phyloP scores from a whole-genome alignment of 2,329 filamentous ascomycete species.

The Delphinella strobiligena region DNA sequence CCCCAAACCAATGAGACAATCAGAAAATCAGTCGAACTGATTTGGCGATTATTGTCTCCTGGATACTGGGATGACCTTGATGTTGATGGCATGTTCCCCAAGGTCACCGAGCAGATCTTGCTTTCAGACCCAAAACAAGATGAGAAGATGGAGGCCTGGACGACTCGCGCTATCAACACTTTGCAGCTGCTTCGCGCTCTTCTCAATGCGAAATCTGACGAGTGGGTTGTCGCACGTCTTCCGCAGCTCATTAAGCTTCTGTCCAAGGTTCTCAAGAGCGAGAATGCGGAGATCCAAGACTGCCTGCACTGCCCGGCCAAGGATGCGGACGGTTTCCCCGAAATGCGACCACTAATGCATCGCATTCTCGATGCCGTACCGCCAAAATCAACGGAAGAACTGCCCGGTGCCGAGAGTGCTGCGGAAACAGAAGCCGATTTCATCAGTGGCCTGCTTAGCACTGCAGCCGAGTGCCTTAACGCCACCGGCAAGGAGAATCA shows the following conservation, averaged over 20 bases:
- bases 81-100: conserved; percentile 71
- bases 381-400: conserved; percentile 66
- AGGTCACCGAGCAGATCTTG: conserved; percentile 76
- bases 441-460: conserved; percentile 68
- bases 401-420: conserved; percentile 54
- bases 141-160: conserved; percentile 54
- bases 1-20: conserved; percentile 58
- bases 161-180: conserved; percentile 83
- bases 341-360: conserved; percentile 61
- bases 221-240: conserved; percentile 78
- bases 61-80: conserved; percentile 88
- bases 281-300: conserved; percentile 87
- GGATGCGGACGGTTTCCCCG: conserved; percentile 49
- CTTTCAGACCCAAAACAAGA: conserved; percentile 52
- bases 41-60: conserved; percentile 74
- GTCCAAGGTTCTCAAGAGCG: conserved; percentile 78
- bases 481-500: conserved; percentile 26
- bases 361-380: conserved; percentile 83
- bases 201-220: conserved; percentile 73
- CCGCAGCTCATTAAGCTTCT: conserved; percentile 71
- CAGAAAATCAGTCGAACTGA: conserved; percentile 68
- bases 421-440: conserved; percentile 58
- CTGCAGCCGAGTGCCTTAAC: conserved; percentile 78
- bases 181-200: conserved; percentile 86
- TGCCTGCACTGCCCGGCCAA: conserved; percentile 68